Conservation (phyloP, 2,329 filamentous ascomycete species). For the Fusarium setosum region DNA sequence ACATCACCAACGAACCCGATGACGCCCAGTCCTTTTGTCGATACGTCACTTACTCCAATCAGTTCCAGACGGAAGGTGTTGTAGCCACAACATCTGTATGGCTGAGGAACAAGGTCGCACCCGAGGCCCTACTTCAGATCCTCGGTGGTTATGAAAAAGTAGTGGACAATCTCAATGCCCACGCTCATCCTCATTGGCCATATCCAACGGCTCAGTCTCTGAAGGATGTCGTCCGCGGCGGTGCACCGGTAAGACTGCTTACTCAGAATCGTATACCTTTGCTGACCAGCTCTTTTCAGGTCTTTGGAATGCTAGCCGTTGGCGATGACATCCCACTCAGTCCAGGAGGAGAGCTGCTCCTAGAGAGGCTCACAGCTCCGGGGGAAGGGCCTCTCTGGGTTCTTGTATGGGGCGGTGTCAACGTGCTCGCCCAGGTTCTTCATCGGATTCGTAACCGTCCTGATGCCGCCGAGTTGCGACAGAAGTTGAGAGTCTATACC, state of each 20-base stretch:
- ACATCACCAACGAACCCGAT: too few relatives aligned
- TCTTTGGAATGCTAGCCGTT: slow-evolving; percentile 46
- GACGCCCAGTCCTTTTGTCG: too few relatives aligned
- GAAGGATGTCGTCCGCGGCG: slow-evolving; percentile 48
- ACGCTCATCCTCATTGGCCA: slow-evolving; percentile 54
- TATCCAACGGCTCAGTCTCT: slow-evolving; percentile 53
- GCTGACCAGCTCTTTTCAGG: slow-evolving; percentile 10
- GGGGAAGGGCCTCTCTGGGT: slow-evolving; percentile 46
- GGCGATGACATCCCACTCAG: slow-evolving; percentile 42
- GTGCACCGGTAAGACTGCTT: slow-evolving; percentile 44
- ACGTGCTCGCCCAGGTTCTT: slow-evolving; percentile 61
- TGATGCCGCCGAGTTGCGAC: slow-evolving; percentile 46
- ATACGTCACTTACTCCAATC: too few relatives aligned
- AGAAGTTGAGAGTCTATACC: slow-evolving; percentile 61
- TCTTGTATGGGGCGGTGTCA: slow-evolving; percentile 63
- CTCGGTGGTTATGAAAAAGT: slow-evolving; percentile 55
- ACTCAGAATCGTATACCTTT: background rate
- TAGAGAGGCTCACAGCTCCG: slow-evolving; percentile 33
- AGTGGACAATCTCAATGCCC: slow-evolving; percentile 58
- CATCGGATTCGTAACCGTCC: slow-evolving; percentile 46
- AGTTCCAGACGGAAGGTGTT: too few relatives aligned
- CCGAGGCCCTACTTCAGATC: slow-evolving; percentile 55
- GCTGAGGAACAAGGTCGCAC: slow-evolving; percentile 38
- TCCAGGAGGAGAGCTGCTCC: slow-evolving; percentile 55
- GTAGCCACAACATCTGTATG: too few relatives aligned